These are phyloP conservation scores for Oryza longistaminata DNA, from an alignment of 176 grass and related monocot genomes.

Conservation along the genomic window DNA sequence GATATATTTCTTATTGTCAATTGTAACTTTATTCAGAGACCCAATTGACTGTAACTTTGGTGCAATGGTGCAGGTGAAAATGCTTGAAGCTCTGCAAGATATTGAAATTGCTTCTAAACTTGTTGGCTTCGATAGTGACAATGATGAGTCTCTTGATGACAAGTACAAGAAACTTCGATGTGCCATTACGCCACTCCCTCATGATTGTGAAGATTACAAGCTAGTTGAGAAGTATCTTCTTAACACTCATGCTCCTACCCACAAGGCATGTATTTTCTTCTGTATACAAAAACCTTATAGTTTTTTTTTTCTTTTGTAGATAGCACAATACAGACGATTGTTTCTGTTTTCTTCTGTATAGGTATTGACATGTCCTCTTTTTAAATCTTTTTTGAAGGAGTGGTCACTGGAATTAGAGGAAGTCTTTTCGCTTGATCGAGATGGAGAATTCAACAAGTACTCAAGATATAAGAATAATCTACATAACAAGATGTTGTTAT, in stretches of 20 bases:
- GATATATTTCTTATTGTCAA: constrained; percentile 29
- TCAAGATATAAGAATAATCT: constrained; percentile 71
- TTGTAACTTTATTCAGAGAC: neutral
- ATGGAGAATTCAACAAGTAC: constrained; percentile 79
- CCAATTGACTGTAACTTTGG: neutral
- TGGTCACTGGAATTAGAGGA: constrained; percentile 94
- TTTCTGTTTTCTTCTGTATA: neutral
- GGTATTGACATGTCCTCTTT: neutral
- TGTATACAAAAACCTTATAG: neutral
- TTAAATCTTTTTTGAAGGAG: constrained; percentile 51
- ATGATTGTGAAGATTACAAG: constrained; percentile 89
- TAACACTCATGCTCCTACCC: constrained; percentile 93
- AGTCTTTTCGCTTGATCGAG: constrained; percentile 83
- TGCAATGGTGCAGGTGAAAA: constrained; percentile 65
- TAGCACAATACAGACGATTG: neutral
- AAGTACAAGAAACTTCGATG: constrained; percentile 87
- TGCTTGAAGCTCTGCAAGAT: constrained; percentile 95
- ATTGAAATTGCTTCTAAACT: constrained; percentile 98
- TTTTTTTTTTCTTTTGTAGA: neutral
- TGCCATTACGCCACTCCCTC: constrained; percentile 62
- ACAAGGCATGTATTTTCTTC: constrained; percentile 68
- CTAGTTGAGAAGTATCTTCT: constrained; percentile 77
- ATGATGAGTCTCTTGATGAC: constrained; percentile 81
- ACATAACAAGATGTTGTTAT: constrained; percentile 94
- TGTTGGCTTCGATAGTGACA: constrained; percentile 79